Percentiles rank a stretch among this genome's conserved stretches.
Conservation (phyloP, 805 yeast genomes). For the Schwanniomyces vanrijiae region DNA sequence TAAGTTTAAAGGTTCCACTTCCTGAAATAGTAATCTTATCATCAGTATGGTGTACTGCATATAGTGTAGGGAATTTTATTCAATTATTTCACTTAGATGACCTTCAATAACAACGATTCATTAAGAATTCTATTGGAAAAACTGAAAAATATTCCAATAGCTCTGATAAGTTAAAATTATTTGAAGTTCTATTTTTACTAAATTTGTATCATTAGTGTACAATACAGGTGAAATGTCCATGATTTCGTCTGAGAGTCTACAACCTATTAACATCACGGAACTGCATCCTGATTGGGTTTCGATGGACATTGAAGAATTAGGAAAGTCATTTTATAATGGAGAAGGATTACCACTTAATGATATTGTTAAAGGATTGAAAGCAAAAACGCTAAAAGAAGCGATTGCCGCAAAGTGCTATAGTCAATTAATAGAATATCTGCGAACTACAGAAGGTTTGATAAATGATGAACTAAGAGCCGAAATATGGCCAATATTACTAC, state of each 20-base stretch:
- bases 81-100: neutral
- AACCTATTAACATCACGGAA: constrained; percentile 4
- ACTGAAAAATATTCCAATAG: neutral
- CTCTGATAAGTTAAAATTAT: neutral
- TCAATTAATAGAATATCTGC: constrained; percentile 31
- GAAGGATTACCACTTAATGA: constrained; percentile 42
- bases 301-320: constrained; percentile 47
- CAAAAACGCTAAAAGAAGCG: constrained; percentile 39
- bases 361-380: constrained; percentile 36
- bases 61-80: neutral
- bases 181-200: neutral
- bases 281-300: constrained; percentile 49
- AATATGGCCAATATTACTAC: constrained; percentile 54
- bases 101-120: neutral
- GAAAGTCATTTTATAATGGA: constrained; percentile 43
- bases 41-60: neutral
- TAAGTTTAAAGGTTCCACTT: neutral
- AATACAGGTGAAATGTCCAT: constrained; percentile 1
- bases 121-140: neutral
- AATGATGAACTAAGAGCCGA: constrained; percentile 37
- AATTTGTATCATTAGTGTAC: neutral
- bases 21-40: neutral
- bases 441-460: constrained; percentile 50
- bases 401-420: constrained; percentile 22
- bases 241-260: neutral